Base-by-base conservation (phyloP, 2,329 filamentous ascomycete genomes). In the Dactylellina cionopaga region DNA sequence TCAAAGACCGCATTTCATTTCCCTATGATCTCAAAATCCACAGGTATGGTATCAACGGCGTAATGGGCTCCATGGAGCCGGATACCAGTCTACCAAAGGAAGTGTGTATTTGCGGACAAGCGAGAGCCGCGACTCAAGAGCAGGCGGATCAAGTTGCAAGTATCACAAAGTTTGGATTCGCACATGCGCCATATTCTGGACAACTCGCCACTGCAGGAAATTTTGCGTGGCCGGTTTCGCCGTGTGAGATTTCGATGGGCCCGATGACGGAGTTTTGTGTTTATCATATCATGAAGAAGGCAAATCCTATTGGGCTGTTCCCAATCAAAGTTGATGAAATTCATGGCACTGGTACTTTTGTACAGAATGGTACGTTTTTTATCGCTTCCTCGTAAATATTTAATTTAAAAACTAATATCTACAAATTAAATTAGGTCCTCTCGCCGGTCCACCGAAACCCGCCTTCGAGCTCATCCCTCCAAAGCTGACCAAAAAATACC, bases 121-220 rank as follows among this genome's bases (percentile, higher is more conserved):
- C 79, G 0, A 74, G 84, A 2, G 85, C 84, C 0, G 68, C 79
- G 0, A 81, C 83, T 0, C 84, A 86, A 63, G 78, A 80, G 3
- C 68, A 83, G 0, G 83, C 85, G 0, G 82, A 79, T 3, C 80
- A 79, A 11, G 78, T 85, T 27, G 81, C 81, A 3, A 79, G 79
- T 19, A 80, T 79, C 5, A 81, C 81, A 0, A 80, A 81, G 43
- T 78, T 83, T 6, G 81, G 77, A 1, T 78, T 78, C n/a, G 78
- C 82, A 46, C 85, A 87, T 71, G 82, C 78, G 0, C 80, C 82
- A 0, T 86, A 86, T 59, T 78, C 80, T 0, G 81, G 82, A 0
- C 84, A 86, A 75, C 82, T 83, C n/a, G 84, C 84, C 0, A 86
- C 84, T 0, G 80, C 81, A 0, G 85, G 85, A 0, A 86, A 86